Conservation (phyloP, 2,329 filamentous ascomycete species). For the Cadophora sp. region DNA sequence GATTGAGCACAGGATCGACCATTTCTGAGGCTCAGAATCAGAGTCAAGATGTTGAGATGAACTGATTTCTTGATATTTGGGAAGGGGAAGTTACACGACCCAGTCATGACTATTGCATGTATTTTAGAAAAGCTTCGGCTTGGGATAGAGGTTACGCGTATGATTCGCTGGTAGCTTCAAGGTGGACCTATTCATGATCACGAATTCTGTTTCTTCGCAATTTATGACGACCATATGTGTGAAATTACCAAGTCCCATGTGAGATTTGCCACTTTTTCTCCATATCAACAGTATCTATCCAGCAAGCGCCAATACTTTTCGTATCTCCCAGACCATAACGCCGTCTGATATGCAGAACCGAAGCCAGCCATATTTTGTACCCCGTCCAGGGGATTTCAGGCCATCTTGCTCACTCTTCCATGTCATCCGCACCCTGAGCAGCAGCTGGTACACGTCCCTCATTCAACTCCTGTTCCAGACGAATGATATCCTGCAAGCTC, state of each 20-base stretch:
- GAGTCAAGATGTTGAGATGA: conserved; percentile 43
- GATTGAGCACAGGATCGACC: conserved; percentile 30
- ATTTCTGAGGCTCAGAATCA: conserved; percentile 24
- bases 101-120: conserved; percentile 10
- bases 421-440: conserved; percentile 60
- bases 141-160: background rate
- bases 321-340: conserved; percentile 23
- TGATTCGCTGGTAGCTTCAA: background rate
- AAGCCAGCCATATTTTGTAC: conserved; percentile 5
- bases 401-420: conserved; percentile 61
- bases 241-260: conserved; percentile 14
- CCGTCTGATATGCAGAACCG: conserved; percentile 21
- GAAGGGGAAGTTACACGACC: background rate
- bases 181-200: conserved; percentile 10
- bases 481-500: conserved; percentile 87
- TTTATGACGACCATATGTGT: background rate
- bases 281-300: conserved; percentile 14
- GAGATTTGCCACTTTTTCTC: conserved; percentile 9
- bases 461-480: conserved; percentile 88
- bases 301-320: conserved; percentile 22
- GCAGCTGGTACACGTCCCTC: conserved; percentile 85
- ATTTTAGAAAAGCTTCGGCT: background rate
- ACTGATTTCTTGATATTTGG: conserved; percentile 19
- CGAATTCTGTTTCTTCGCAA: background rate
- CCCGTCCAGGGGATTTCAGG: background rate